A percentile compares a stretch with the other conserved stretches of the same genome.
phyloP scores from a whole-genome alignment of 2,329 filamentous ascomycete species.

The Trichoderma lentiforme region DNA sequence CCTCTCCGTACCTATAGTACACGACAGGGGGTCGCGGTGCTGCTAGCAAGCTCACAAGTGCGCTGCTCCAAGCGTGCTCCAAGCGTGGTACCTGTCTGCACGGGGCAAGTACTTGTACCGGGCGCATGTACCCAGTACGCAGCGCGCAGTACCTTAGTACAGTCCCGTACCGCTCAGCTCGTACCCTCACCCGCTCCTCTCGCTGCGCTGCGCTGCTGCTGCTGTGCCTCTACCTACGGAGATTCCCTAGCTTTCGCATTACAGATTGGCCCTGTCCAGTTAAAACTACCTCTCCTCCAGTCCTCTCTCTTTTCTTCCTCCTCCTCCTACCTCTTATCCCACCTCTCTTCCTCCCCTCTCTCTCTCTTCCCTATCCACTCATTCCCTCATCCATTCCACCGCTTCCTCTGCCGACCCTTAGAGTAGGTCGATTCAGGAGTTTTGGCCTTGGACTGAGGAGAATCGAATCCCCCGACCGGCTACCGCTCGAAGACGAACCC shows the following conservation, averaged over 20 bases:
- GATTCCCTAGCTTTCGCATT: background rate
- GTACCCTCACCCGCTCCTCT: slow-evolving; percentile 9
- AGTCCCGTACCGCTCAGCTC: slow-evolving; percentile 10
- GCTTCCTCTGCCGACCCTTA: slow-evolving; percentile 43
- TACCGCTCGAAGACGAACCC: slow-evolving; percentile 24
- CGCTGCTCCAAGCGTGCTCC: background rate
- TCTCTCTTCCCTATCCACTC: slow-evolving; percentile 49
- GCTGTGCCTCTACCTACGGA: background rate
- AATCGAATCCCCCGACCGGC: slow-evolving; percentile 27
- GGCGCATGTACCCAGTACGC: background rate
- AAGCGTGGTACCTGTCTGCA: background rate
- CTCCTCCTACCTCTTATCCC: slow-evolving; percentile 46
- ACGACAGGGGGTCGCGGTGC: background rate
- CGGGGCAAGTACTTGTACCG: background rate
- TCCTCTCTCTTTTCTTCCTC: slow-evolving; percentile 54
- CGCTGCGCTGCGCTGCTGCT: background rate
- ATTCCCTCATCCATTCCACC: slow-evolving; percentile 51
- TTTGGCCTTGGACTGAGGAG: slow-evolving; percentile 33
- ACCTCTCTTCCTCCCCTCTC: slow-evolving; percentile 41
- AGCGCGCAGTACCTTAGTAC: background rate
- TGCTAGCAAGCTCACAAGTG: background rate
- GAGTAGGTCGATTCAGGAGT: slow-evolving; percentile 35
- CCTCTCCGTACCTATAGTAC: background rate
- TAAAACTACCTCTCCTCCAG: slow-evolving; percentile 50
- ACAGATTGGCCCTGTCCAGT: slow-evolving; percentile 24